Conservation (phyloP, 768 basidiomycete genomes). For the Boletus tomentosulus region DNA sequence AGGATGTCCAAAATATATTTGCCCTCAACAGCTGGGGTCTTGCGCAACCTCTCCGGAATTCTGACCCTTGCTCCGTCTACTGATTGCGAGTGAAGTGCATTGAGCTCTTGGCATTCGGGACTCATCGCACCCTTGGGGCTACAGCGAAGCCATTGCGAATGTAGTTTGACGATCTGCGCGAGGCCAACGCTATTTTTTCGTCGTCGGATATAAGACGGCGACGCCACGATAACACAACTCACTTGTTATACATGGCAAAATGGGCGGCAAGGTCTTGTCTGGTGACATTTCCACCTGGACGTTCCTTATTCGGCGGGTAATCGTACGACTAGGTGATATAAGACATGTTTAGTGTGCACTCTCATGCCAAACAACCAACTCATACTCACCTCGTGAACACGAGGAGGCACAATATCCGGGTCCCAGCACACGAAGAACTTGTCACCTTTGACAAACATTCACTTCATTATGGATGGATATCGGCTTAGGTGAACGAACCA, state of each 20-base stretch:
- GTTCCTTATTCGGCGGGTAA: slow-evolving; percentile 61
- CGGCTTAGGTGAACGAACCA: slow-evolving; percentile 28
- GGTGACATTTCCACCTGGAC: slow-evolving; percentile 42
- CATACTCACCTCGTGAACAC: slow-evolving; percentile 46
- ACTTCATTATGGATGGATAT: background rate
- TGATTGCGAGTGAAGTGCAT: slow-evolving; percentile 65
- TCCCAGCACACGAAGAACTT: slow-evolving; percentile 72
- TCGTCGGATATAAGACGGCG: background rate
- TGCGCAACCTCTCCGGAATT: slow-evolving; percentile 33
- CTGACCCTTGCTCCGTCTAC: slow-evolving; percentile 59
- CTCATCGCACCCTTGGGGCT: slow-evolving; percentile 56
- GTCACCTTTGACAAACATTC: slow-evolving; percentile 42
- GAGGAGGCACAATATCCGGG: slow-evolving; percentile 52
- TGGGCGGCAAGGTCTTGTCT: slow-evolving; percentile 58
- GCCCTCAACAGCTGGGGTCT: slow-evolving; percentile 39
- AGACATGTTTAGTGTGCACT: background rate
- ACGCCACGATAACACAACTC: slow-evolving; percentile 9
- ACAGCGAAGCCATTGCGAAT: slow-evolving; percentile 55
- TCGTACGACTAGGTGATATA: slow-evolving; percentile 49
- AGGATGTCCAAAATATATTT: slow-evolving; percentile 53
- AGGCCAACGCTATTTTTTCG: slow-evolving; percentile 45
- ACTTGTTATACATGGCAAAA: slow-evolving; percentile 65
- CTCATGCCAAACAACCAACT: background rate
- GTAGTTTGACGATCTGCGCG: slow-evolving; percentile 52
- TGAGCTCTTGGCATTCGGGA: slow-evolving; percentile 65